phyloP scores from a whole-genome alignment of 2,329 filamentous ascomycete genomes.

The Aspergillus tamarii region DNA sequence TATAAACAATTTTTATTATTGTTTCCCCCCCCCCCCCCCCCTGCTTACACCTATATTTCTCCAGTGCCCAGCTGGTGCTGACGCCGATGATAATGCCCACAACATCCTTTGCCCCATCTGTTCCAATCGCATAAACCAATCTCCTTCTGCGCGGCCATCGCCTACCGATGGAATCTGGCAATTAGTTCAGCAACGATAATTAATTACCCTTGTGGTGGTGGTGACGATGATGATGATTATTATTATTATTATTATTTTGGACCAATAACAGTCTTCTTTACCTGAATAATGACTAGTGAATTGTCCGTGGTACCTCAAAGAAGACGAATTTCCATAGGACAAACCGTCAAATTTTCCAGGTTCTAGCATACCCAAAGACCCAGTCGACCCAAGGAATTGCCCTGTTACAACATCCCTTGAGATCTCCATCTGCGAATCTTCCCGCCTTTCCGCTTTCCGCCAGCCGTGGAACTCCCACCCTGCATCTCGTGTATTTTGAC shows the following conservation, averaged over 20 bases:
- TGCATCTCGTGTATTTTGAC: slow-evolving; percentile 27
- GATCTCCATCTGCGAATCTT: slow-evolving; percentile 45
- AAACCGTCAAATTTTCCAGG: neutral
- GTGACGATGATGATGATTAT: too few relatives aligned
- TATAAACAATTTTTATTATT: slow-evolving; percentile 10
- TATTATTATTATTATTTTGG: slow-evolving; percentile 1
- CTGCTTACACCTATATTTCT: neutral
- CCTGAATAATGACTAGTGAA: slow-evolving; percentile 11
- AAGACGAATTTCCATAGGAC: neutral
- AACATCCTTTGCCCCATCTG: slow-evolving; percentile 2
- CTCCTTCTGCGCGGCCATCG: slow-evolving; percentile 5
- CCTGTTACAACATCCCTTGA: slow-evolving; percentile 18
- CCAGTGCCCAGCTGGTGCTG: slow-evolving; percentile 3
- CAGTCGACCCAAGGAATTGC: slow-evolving; percentile 23
- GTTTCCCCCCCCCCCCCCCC: neutral
- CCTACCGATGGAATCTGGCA: slow-evolving; percentile 11
- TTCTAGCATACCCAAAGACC: slow-evolving; percentile 13
- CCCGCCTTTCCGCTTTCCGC: slow-evolving; percentile 28
- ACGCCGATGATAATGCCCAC: slow-evolving; percentile 3
- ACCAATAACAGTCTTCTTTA: slow-evolving; percentile 13
- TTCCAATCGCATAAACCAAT: slow-evolving; percentile 6
- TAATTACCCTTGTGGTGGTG: slow-evolving; percentile 15
- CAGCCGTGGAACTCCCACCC: slow-evolving; percentile 23
- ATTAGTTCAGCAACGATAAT: slow-evolving; percentile 10
- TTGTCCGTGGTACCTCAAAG: slow-evolving; percentile 1